Evolutionary conservation across 1,284 basidiomycete species (phyloP), one percentile per base, ranked within the genome.

Genomic region (Sparassis latifolia): DNA sequence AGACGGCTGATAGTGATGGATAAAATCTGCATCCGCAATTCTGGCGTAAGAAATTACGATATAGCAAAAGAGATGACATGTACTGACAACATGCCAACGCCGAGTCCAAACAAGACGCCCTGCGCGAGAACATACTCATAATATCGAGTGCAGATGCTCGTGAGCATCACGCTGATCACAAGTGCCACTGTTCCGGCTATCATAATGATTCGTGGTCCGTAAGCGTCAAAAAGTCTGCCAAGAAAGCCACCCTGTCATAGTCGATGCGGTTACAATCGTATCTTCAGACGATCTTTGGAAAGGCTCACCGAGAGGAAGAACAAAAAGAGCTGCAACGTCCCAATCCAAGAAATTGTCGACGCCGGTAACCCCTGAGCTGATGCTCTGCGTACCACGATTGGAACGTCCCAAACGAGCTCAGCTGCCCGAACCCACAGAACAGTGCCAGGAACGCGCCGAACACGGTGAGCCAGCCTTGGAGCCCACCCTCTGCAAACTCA

Each of bases 311-410:
- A 66, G 49, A 64, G 64, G 53, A 68, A 67, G 62, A 71, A 76
- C 2, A 65, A 52, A 58, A 59, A 66, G 7, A 77, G 55, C 52
- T 76, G 75, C 38, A 76, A 48, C 7, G 76, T 71, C 6, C 76
- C 75, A 51, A 77, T 76, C 69, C 74, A 74, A 3, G 76, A 69
- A 55, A 76, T 77, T 10, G 60, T 68, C 10, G 72, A 76, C 3
- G 64, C 55, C 5, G 65, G 63, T 27, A 48, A 64, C 59, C 50
- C 45, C 47, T 57, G 10, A 76, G 65, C 48, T 76, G 68, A 51
- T 73, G 67, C 20, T 61, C 62, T 20, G 67, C 66, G 52, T 76
- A 77, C 67, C 70, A 76, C 33, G 67, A 58, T 55, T 76, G 75
- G 51, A 72, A 76, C 10, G 69, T 66, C 33, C 69, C 69, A 50